Evolutionary conservation across 345 rosid species (phyloP).

Genomic region (Microcos paniculata): DNA sequence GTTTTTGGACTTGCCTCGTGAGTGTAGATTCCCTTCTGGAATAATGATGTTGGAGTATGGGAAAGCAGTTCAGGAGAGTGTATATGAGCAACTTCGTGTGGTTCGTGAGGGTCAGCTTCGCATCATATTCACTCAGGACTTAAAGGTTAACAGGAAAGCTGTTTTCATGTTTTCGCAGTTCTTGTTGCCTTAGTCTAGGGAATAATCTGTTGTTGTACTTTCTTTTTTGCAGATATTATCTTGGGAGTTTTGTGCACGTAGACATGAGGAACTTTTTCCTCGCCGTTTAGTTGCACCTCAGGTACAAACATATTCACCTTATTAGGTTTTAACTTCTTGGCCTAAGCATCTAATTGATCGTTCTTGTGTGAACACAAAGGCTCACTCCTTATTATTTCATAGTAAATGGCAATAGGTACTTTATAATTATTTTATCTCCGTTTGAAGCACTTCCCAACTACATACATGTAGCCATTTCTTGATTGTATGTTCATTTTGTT

Average conservation of each 20-base stretch:
- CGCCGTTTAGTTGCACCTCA: slow-evolving; percentile 95
- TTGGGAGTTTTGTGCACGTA: slow-evolving; percentile 96
- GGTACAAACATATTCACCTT: slow-evolving; percentile 39
- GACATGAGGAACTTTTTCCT: slow-evolving; percentile 94
- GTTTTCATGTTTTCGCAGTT: slow-evolving; percentile 5
- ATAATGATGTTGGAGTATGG: slow-evolving; percentile 81
- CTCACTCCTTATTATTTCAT: background rate
- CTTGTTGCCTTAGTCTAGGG: background rate
- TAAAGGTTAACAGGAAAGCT: slow-evolving; percentile 56
- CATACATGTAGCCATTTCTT: background rate
- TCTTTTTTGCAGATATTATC: slow-evolving; percentile 63
- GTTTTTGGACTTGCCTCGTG: slow-evolving; percentile 83
- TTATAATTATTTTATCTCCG: background rate
- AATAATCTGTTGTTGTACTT: background rate
- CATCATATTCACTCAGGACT: slow-evolving; percentile 78
- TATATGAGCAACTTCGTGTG: slow-evolving; percentile 95
- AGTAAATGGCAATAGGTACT: background rate
- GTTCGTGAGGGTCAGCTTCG: slow-evolving; percentile 98
- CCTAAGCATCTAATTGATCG: background rate
- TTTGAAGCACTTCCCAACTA: background rate
- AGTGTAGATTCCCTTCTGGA: slow-evolving; percentile 73
- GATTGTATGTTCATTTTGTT: background rate
- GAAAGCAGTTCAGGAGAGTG: slow-evolving; percentile 96
- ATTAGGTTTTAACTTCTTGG: background rate
- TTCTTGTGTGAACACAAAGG: background rate